Conservation (phyloP, 495 filamentous ascomycete genomes). For the Aspergillus cristatus region DNA sequence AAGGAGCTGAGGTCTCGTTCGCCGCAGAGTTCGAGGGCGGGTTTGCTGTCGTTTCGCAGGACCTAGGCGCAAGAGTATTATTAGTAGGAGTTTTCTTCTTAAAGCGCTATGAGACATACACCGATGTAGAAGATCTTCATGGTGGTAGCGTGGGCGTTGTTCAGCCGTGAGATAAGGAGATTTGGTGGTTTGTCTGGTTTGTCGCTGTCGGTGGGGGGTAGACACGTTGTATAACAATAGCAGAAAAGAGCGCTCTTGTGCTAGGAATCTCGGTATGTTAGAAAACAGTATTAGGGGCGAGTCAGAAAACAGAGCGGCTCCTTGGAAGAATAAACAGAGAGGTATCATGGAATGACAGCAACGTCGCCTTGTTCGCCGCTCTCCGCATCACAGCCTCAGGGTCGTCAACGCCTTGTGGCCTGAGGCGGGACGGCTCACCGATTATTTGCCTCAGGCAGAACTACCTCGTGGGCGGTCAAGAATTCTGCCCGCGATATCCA, state of each 20-base stretch:
- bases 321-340: no score
- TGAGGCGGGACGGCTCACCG: constrained; percentile 6
- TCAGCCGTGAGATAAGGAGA: background rate
- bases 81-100: constrained; percentile 1
- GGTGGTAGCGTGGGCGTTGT: constrained; percentile 24
- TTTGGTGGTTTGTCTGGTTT: no score
- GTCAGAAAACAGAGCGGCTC: no score
- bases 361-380: constrained; percentile 1
- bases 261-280: no score
- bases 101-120: constrained; percentile 43
- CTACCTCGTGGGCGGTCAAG: no score
- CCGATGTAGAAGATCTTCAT: constrained; percentile 97
- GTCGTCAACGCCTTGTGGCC: constrained; percentile 1
- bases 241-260: no score
- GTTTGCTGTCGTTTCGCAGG: constrained; percentile 69
- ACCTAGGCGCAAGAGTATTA: constrained; percentile 42
- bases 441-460: constrained; percentile 1
- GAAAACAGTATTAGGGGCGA: no score
- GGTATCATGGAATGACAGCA: no score
- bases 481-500: no score
- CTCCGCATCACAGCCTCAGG: constrained; percentile 6
- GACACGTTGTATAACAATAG: no score
- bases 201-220: no score
- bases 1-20: constrained; percentile 76
- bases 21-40: constrained; percentile 69